These are phyloP conservation scores for Xylaria multiplex DNA, from an alignment of 2,329 filamentous ascomycete genomes.

Conservation along the genomic window DNA sequence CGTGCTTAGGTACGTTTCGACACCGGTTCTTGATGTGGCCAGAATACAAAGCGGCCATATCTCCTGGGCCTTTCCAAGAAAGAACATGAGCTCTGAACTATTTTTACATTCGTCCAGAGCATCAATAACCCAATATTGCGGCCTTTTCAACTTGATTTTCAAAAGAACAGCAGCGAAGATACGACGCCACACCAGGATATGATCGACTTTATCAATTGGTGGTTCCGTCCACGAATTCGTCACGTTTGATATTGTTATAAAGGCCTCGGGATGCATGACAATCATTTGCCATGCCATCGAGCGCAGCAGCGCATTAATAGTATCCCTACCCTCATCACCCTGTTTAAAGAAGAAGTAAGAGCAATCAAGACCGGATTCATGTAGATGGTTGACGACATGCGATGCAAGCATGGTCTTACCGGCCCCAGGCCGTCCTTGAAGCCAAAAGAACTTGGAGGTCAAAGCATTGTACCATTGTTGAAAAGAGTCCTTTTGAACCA, in stretches of 20 bases:
- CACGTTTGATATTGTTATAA: slow-evolving; percentile 30
- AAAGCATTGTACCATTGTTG: slow-evolving; percentile 28
- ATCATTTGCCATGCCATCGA: slow-evolving; percentile 50
- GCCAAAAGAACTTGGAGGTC: slow-evolving; percentile 30
- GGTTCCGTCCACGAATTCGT: slow-evolving; percentile 34
- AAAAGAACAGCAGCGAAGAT: slow-evolving; percentile 40
- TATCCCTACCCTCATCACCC: slow-evolving; percentile 49
- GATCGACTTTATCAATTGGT: slow-evolving; percentile 41
- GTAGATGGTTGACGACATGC: slow-evolving; percentile 29
- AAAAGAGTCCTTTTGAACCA: slow-evolving; percentile 18
- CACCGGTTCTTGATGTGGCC: slow-evolving; percentile 42
- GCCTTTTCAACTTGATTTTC: slow-evolving; percentile 35
- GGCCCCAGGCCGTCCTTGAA: slow-evolving; percentile 29
- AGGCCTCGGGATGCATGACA: slow-evolving; percentile 39
- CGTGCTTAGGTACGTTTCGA: slow-evolving; percentile 31
- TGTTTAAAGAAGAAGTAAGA: slow-evolving; percentile 31
- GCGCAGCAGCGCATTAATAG: slow-evolving; percentile 39
- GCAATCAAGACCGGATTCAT: slow-evolving; percentile 14
- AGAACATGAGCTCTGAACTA: slow-evolving; percentile 39
- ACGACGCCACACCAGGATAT: slow-evolving; percentile 44
- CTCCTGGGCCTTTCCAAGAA: slow-evolving; percentile 42
- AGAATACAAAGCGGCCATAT: slow-evolving; percentile 45
- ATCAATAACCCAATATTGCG: slow-evolving; percentile 50
- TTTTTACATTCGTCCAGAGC: slow-evolving; percentile 48
- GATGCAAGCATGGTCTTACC: slow-evolving; percentile 32